Evolutionary conservation across 176 grass and related monocot species (phyloP), one percentile per base, ranked within the genome.

Genomic region (Ensete glaucum): DNA sequence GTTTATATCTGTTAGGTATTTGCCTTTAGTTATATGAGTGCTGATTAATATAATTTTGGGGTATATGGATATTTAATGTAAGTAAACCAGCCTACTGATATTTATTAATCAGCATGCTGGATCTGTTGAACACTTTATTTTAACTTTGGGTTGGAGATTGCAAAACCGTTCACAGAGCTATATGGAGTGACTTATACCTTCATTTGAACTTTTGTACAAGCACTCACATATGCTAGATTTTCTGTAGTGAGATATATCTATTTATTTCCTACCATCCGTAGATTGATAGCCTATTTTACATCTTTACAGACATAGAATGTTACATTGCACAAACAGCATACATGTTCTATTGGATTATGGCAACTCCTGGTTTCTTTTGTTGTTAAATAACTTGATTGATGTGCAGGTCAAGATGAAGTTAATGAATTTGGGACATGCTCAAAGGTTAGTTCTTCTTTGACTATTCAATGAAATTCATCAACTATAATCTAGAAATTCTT

Each of bases 351-450:
- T 55, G 26, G 81, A 74, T 52, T 73, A 20, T 71, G 25, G 54
- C 73, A 63, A 70, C n/a, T 51, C 54, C 53, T 63, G 15, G 15
- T 16, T n/a, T 51, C 16, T 26, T n/a, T 13, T 29, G 49, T 54
- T 17, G 69, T 67, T 67, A 50, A 43, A 69, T 78, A 73, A 52
- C 62, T 77, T n/a, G 65, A 15, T 71, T 83, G 54, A 29, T 88
- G 51, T 91, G 85, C 90, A 98, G 94, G 80, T 98, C 72, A 98
- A 88, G 70, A 88, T 80, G 82, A 98, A 98, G 80, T 76, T 98
- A 82, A 62, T 87, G 74, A 85, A 86, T 73, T 63, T 93, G 53
- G 90, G 90, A 50, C 92, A 96, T 83, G 77, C 84, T 77, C 88
- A 91, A 59, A 96, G 89, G 92, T 96, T 72, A 10, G 69, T 82